Conservation (phyloP, 371 early-diverging fungal genomes). For the Thermomucor indicae-seudaticae region DNA sequence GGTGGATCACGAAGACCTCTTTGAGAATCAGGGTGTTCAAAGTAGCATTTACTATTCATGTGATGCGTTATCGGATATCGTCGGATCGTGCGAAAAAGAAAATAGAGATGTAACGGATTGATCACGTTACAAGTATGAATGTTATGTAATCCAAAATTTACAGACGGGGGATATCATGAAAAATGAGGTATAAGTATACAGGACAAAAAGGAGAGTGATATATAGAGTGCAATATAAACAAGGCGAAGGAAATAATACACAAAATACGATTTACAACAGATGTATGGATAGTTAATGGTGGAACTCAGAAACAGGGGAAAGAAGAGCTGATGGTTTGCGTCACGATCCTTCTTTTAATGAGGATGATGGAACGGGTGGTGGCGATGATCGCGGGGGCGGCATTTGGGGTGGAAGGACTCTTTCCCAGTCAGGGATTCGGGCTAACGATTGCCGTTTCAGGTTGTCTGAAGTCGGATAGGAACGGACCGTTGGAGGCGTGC, state of each 20-base stretch:
- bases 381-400: constrained; percentile 30
- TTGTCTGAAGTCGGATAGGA: constrained; percentile 21
- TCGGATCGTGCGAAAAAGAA: too few species aligned
- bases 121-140: too few species aligned
- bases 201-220: background rate
- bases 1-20: too few species aligned
- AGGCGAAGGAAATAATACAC: background rate
- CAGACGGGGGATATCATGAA: too few species aligned
- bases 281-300: background rate
- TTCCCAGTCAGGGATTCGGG: constrained; percentile 39
- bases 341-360: too few species aligned
- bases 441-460: constrained; percentile 22
- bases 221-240: background rate
- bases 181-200: background rate
- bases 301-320: background rate
- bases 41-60: too few species aligned
- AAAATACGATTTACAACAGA: background rate
- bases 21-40: too few species aligned
- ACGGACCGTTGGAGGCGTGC: constrained; percentile 9
- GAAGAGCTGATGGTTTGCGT: background rate
- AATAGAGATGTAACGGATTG: too few species aligned
- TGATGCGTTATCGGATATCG: too few species aligned
- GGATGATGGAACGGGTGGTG: constrained; percentile 24
- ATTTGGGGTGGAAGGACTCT: constrained; percentile 30
- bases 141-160: too few species aligned